Evolutionary conservation across 257 asterid genomes (phyloP).

Genomic region (Scutellaria baicalensis): DNA sequence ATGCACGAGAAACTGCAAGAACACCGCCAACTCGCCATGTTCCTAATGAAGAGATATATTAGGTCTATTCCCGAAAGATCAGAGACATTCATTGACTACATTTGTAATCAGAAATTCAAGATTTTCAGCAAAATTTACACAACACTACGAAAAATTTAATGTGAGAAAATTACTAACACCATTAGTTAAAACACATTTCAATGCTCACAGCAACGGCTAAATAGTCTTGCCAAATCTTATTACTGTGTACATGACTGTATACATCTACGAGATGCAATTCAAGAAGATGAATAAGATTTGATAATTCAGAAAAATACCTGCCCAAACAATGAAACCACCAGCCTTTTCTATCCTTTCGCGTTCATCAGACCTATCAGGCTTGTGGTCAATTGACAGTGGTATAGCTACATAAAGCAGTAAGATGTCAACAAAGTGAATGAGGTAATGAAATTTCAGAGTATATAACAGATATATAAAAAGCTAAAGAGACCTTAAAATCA

Average conservation of each 20-base stretch:
- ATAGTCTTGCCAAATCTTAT: background rate
- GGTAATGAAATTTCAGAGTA: background rate
- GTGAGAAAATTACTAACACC: background rate
- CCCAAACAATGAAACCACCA: slow-evolving; percentile 77
- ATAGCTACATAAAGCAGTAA: slow-evolving; percentile 43
- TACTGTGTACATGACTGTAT: background rate
- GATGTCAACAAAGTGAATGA: background rate
- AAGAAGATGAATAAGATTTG: background rate
- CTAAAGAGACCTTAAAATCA: background rate
- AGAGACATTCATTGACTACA: background rate
- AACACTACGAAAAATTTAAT: background rate
- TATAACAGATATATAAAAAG: background rate
- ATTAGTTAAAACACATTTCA: too few relatives aligned
- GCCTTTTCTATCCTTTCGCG: slow-evolving; percentile 84
- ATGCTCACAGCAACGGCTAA: too few relatives aligned
- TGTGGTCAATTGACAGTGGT: slow-evolving; percentile 76
- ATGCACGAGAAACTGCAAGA: slow-evolving; percentile 89
- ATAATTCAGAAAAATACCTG: slow-evolving; percentile 36
- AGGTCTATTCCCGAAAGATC: background rate
- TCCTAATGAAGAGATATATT: slow-evolving; percentile 29
- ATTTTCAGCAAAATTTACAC: background rate
- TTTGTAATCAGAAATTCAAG: background rate
- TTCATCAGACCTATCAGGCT: slow-evolving; percentile 82
- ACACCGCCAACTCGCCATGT: slow-evolving; percentile 89
- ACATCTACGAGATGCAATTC: background rate